A percentile compares a stretch with the other conserved stretches of the same genome.
Evolutionary conservation across 192 early-diverging fungal genomes (phyloP).

Genomic region (Linnemannia exigua): DNA sequence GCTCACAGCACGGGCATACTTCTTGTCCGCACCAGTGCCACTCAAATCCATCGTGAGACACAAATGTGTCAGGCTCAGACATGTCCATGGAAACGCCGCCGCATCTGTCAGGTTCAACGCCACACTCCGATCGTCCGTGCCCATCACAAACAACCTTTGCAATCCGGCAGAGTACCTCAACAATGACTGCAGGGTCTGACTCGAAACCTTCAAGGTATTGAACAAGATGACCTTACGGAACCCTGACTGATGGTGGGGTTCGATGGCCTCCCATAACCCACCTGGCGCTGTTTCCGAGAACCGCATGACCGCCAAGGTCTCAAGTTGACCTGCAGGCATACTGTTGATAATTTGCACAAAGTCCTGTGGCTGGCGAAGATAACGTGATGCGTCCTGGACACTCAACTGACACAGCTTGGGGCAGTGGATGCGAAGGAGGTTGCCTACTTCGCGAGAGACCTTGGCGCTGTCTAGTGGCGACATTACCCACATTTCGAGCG

Average conservation of each 20-base stretch:
- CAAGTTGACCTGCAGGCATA: background rate
- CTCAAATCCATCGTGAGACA: background rate
- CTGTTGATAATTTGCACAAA: background rate
- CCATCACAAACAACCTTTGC: background rate
- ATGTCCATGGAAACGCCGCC: background rate
- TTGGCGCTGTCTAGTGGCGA: background rate
- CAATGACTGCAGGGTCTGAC: background rate
- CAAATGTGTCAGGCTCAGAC: background rate
- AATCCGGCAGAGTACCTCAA: background rate
- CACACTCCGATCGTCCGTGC: background rate
- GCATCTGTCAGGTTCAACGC: background rate
- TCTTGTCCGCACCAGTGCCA: background rate
- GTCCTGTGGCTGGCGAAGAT: background rate
- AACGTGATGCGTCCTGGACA: background rate
- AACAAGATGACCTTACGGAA: background rate
- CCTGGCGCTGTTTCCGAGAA: background rate
- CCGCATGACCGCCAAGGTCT: background rate
- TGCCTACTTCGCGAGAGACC: too few relatives aligned
- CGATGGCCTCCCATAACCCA: background rate
- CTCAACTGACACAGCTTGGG: background rate
- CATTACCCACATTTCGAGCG: background rate
- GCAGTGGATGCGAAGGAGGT: background rate
- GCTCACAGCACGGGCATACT: background rate
- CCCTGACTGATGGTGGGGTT: background rate
- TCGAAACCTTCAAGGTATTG: background rate